phyloP scores from a whole-genome alignment of 2,329 filamentous ascomycete species.

The Aotearoamyces nothofagi region DNA sequence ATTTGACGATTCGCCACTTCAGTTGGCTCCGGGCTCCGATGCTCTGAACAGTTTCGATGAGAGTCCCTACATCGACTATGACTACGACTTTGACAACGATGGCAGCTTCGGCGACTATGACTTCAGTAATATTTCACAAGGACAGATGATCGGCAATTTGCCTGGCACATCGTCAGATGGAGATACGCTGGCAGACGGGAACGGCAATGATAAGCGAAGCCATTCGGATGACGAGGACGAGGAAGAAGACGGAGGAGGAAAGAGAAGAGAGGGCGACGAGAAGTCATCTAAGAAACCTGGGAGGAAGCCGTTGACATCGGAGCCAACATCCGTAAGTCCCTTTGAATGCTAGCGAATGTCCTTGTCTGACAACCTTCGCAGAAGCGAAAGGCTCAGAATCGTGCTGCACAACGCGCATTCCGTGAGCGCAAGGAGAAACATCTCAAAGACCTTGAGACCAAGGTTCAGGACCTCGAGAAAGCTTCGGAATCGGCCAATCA shows the following conservation, averaged over 20 bases:
- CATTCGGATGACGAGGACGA: slow-evolving; percentile 53
- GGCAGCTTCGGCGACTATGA: slow-evolving; percentile 55
- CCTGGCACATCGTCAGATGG: slow-evolving; percentile 31
- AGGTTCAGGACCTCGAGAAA: slow-evolving; percentile 65
- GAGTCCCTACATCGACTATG: slow-evolving; percentile 73
- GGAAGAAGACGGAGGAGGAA: slow-evolving; percentile 51
- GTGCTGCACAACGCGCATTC: slow-evolving; percentile 85
- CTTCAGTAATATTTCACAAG: slow-evolving; percentile 33
- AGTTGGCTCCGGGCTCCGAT: slow-evolving; percentile 26
- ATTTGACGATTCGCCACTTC: slow-evolving; percentile 32
- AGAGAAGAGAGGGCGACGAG: slow-evolving; percentile 66
- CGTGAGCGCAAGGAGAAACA: slow-evolving; percentile 91
- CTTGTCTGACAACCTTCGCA: slow-evolving; percentile 23
- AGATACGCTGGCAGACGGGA: no score
- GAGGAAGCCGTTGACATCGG: slow-evolving; percentile 85
- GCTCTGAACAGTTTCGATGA: slow-evolving; percentile 44
- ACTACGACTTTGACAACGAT: slow-evolving; percentile 61
- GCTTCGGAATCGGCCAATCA: slow-evolving; percentile 67
- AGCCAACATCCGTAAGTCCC: slow-evolving; percentile 79
- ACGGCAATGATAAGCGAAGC: slow-evolving; percentile 50
- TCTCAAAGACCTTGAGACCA: slow-evolving; percentile 68
- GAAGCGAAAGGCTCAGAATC: slow-evolving; percentile 94
- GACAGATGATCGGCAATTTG: slow-evolving; percentile 63
- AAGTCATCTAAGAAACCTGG: slow-evolving; percentile 92
- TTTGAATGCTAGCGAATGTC: slow-evolving; percentile 6